Evolutionary conservation across 768 basidiomycete genomes (phyloP).

Genomic region (Lactarius quietus): DNA sequence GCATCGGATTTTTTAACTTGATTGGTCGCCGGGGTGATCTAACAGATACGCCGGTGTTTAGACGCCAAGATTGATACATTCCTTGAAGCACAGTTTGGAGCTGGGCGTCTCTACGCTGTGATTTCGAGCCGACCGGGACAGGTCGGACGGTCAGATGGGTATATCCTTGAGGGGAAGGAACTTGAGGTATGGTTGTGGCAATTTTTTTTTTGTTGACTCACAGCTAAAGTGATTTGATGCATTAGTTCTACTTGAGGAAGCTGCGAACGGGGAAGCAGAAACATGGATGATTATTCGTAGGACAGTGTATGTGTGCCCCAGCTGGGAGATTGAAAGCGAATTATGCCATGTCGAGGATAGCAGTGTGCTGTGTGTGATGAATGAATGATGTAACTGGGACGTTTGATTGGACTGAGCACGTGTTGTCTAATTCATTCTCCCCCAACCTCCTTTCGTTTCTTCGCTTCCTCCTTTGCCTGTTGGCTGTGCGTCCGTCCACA

Average conservation of each 20-base stretch:
- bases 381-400: neutral
- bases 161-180: constrained; percentile 97
- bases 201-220: neutral
- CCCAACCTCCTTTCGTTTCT: constrained; percentile 4
- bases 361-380: neutral
- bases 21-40: constrained; percentile 11
- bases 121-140: constrained; percentile 97
- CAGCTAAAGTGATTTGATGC: neutral
- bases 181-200: constrained; percentile 65
- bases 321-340: neutral
- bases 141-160: constrained; percentile 94
- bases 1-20: constrained; percentile 21
- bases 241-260: constrained; percentile 91
- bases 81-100: constrained; percentile 85
- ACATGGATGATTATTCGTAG: constrained; percentile 53
- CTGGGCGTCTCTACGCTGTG: constrained; percentile 91
- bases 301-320: neutral
- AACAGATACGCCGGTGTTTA: constrained; percentile 31
- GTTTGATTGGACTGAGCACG: neutral
- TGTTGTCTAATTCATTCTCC: neutral
- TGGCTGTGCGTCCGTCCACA: neutral
- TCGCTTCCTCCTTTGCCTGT: neutral
- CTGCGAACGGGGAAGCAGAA: constrained; percentile 93
- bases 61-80: constrained; percentile 90
- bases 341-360: neutral